Percentiles rank a stretch among this genome's conserved stretches.
Evolutionary conservation across 2,329 filamentous ascomycete genomes (phyloP).

Genomic region (Pestalotiopsis sp.): DNA sequence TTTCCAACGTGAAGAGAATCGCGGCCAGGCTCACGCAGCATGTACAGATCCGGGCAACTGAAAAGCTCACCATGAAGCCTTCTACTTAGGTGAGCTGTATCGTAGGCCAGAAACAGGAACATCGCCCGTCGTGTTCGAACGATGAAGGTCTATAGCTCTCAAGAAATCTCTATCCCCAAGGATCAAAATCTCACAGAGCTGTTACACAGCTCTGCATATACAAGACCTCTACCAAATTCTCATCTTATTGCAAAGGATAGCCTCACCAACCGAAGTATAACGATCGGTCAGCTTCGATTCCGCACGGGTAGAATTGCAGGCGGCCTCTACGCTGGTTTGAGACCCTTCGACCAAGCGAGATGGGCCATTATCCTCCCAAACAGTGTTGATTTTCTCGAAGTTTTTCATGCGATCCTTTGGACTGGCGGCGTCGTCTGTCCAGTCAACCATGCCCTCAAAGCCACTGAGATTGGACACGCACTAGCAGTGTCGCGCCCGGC

Average conservation of each 20-base stretch:
- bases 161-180: conserved; percentile 36
- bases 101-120: not conserved
- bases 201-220: conserved; percentile 38
- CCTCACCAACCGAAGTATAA: conserved; percentile 47
- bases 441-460: conserved; percentile 41
- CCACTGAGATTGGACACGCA: conserved; percentile 42
- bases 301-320: conserved; percentile 43
- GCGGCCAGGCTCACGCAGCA: not conserved
- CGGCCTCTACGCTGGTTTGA: conserved; percentile 36
- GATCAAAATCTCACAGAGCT: conserved; percentile 47
- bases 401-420: conserved; percentile 45
- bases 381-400: conserved; percentile 46
- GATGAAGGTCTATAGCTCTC: conserved; percentile 37
- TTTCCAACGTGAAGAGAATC: not conserved
- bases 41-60: not conserved
- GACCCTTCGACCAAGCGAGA: conserved; percentile 37
- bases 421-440: conserved; percentile 42
- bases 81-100: not conserved
- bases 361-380: conserved; percentile 49
- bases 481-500: conserved; percentile 44
- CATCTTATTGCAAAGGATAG: conserved; percentile 46
- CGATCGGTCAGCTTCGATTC: conserved; percentile 43
- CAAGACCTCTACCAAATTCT: conserved; percentile 37
- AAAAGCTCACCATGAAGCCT: not conserved
- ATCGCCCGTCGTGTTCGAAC: not conserved